These are phyloP conservation scores for Aplosporella prunicola DNA, from an alignment of 2,329 filamentous ascomycete genomes.

Conservation along the genomic window DNA sequence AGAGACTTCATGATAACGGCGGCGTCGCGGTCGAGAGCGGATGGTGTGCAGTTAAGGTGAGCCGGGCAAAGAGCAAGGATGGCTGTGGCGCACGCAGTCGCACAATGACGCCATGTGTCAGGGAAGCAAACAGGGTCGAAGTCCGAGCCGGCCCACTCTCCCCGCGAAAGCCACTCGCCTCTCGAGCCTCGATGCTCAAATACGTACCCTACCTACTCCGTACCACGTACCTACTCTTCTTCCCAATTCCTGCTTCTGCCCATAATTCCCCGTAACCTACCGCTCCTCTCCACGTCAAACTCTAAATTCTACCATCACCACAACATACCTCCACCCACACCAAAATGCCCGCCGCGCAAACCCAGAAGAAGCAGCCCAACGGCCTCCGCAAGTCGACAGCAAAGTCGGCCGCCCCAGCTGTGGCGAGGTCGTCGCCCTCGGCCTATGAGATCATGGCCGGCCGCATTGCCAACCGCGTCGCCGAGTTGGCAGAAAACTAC, in stretches of 20 bases:
- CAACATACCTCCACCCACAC: constrained; percentile 21
- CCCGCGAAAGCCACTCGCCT: not conserved
- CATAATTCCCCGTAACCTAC: not conserved
- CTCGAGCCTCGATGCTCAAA: too few species aligned
- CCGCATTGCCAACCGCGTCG: constrained; percentile 41
- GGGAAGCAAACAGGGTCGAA: constrained; percentile 9
- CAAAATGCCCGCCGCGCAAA: constrained; percentile 23
- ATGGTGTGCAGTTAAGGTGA: not conserved
- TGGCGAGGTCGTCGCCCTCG: constrained; percentile 20
- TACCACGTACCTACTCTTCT: not conserved
- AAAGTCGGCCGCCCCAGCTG: constrained; percentile 6
- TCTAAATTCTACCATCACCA: constrained; percentile 16
- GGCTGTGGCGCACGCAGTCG: constrained; percentile 8
- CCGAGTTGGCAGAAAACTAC: constrained; percentile 45
- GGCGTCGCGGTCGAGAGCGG: not conserved
- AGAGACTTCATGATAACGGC: not conserved
- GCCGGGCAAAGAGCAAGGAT: not conserved
- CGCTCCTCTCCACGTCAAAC: not conserved
- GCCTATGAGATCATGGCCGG: constrained; percentile 44
- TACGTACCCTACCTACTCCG: too few species aligned
- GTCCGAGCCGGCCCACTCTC: not conserved
- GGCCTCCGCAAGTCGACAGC: constrained; percentile 12
- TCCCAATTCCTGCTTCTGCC: constrained; percentile 4
- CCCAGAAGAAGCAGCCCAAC: constrained; percentile 23
- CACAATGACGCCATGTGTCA: constrained; percentile 7